phyloP scores from a whole-genome alignment of 208 protist genomes.

The Spongospora subterranea region DNA sequence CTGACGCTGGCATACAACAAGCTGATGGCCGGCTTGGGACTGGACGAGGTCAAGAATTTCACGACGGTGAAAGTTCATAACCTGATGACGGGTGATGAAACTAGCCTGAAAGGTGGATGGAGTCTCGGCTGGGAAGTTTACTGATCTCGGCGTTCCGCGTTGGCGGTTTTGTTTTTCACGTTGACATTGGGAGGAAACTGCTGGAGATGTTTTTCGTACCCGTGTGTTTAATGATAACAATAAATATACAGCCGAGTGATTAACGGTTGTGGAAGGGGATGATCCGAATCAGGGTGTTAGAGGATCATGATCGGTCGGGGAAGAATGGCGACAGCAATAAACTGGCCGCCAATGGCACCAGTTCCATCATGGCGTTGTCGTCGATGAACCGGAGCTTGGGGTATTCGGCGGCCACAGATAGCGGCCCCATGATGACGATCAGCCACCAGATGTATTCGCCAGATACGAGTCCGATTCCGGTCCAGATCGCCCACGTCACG shows the following conservation, averaged over 20 bases:
- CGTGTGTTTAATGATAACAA: too few species aligned
- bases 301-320: too few species aligned
- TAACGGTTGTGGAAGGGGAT: too few species aligned
- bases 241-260: too few species aligned
- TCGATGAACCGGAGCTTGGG: conserved; percentile 58
- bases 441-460: conserved; percentile 8
- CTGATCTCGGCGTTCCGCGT: neutral
- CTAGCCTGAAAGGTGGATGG: neutral
- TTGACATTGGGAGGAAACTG: too few species aligned
- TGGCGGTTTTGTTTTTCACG: too few species aligned
- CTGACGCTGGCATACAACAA: neutral
- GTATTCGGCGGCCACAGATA: conserved; percentile 55
- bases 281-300: too few species aligned
- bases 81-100: neutral
- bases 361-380: conserved; percentile 61
- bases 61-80: neutral
- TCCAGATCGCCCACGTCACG: conserved; percentile 3
- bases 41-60: neutral
- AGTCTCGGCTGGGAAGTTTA: neutral
- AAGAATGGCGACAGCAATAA: conserved; percentile 52
- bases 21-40: neutral
- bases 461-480: neutral
- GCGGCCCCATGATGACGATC: conserved; percentile 18
- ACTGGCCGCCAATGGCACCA: neutral
- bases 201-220: too few species aligned